Base-by-base conservation (phyloP, 2,329 filamentous ascomycete genomes). In the Neofusicoccum cordaticola region DNA sequence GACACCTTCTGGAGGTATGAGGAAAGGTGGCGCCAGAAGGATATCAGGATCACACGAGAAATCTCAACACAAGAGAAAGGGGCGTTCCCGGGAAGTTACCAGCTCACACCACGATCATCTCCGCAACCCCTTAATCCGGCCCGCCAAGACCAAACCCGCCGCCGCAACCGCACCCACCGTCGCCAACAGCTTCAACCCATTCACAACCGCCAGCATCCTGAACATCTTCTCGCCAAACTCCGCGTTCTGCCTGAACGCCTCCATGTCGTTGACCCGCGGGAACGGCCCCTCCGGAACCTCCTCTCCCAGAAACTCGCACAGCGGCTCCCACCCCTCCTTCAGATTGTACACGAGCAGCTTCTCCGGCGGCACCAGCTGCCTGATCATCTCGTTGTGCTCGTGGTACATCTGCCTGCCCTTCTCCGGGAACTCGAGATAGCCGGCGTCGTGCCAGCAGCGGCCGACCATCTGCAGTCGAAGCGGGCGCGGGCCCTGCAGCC, bases 261-360 rank as follows among this genome's bases (percentile, higher is more conserved):
- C 27, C 27, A 31, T 31, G 6, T 11, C 27, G 12, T 11, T 34
- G 47, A 68, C 60, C 22, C 69, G 66, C 2, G 77, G 74, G 68
- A 81, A 80, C 2, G 73, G 66, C 42, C 69, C 68, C 17, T 71
- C 64, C 1, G 79, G 78, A 2, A 77, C 68, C 6, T 73, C 68
- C 41, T 75, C 77, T 0, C 71, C 75, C 45, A 81, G 58, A 57
- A 81, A 80, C 63, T 73, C 66, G 67, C 80, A 83, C 27, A 84
- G 69, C 9, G 78, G 77, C 41, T 72, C 74, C 81, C 81, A 83
- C 0, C 79, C 80, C 41, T 81, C 75, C 57, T 75, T 70, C 0
- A 77, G 72, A 64, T 75, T 71, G 61, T 74, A 77, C 68, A 79
- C 75, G 44, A 78, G 70, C 68, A 78, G 58, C 39, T 31, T 34